Conservation (phyloP, 139 green algal genomes). For the Chlorella ohadii region DNA sequence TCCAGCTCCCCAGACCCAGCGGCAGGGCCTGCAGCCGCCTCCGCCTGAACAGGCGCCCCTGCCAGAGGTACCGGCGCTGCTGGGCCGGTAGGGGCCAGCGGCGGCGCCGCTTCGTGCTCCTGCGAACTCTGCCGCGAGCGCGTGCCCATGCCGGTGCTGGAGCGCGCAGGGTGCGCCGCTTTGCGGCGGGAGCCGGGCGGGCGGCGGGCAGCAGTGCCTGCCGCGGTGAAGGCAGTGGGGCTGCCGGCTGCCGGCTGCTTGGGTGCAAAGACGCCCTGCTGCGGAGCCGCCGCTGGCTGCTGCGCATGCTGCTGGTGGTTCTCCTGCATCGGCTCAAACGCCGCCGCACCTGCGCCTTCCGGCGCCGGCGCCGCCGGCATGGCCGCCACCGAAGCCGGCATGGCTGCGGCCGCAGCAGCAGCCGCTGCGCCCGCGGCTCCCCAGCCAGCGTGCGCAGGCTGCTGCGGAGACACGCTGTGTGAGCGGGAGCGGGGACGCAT, state of each 20-base stretch:
- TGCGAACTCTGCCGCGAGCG: neutral
- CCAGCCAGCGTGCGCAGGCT: neutral
- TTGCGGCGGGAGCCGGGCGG: neutral
- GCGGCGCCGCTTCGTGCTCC: neutral
- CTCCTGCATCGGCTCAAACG: slow-evolving; percentile 13
- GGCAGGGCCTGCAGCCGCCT: too few species aligned
- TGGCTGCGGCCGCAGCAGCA: neutral
- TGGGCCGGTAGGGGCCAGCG: neutral
- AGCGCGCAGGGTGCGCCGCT: neutral
- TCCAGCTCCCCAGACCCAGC: too few species aligned
- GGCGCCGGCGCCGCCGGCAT: neutral
- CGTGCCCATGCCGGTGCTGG: neutral
- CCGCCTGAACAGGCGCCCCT: neutral
- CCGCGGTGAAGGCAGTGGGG: neutral
- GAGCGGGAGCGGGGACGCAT: neutral
- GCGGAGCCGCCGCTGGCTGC: neutral
- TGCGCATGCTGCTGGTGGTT: slow-evolving; percentile 17
- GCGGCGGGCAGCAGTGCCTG: neutral
- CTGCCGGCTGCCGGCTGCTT: slow-evolving; percentile 1
- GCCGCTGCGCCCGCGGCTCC: neutral
- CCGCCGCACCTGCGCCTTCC: neutral
- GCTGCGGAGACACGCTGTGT: neutral
- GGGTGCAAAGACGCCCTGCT: slow-evolving; percentile 11
- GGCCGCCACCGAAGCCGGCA: neutral
- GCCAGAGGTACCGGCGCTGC: neutral